These are phyloP conservation scores for Iberis pinnata DNA, from an alignment of 345 rosid species.

Conservation along the genomic window DNA sequence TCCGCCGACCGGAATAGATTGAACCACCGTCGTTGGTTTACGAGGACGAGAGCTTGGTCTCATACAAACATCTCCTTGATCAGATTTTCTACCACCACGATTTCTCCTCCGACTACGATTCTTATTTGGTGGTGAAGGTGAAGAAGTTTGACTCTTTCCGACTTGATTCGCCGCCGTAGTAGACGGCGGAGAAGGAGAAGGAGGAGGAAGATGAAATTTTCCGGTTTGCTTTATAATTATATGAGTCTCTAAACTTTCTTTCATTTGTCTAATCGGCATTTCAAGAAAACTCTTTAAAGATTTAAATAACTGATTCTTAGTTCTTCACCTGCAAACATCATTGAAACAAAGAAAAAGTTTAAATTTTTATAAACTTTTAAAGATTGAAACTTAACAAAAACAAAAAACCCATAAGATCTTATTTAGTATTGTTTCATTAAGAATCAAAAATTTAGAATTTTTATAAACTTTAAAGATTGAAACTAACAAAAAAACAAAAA, in stretches of 20 bases:
- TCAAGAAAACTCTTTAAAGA: too few species aligned
- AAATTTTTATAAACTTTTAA: slow-evolving; percentile 5
- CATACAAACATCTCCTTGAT: slow-evolving; percentile 74
- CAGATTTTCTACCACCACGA: slow-evolving; percentile 91
- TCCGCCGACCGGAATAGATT: neutral
- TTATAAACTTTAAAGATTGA: neutral
- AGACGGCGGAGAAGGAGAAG: slow-evolving; percentile 3
- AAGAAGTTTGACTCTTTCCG: slow-evolving; percentile 33
- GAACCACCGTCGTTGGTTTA: slow-evolving; percentile 36
- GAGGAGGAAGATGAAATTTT: slow-evolving; percentile 28
- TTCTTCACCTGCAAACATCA: slow-evolving; percentile 34
- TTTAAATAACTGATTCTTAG: too few species aligned
- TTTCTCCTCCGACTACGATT: slow-evolving; percentile 76
- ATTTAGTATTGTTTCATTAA: slow-evolving; percentile 12
- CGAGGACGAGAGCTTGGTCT: slow-evolving; percentile 96
- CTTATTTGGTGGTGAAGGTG: slow-evolving; percentile 70
- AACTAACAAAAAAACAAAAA: slow-evolving; percentile 17
- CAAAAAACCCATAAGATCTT: too few species aligned
- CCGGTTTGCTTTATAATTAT: slow-evolving; percentile 73
- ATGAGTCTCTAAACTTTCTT: slow-evolving; percentile 70
- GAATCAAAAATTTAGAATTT: neutral
- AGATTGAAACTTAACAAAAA: neutral
- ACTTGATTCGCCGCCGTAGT: slow-evolving; percentile 26
- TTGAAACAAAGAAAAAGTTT: neutral
- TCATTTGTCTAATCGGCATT: slow-evolving; percentile 90